Evolutionary conservation across 176 grass and related monocot genomes (phyloP), one percentile per base, ranked within the genome.

Genomic region (Leersia perrieri): DNA sequence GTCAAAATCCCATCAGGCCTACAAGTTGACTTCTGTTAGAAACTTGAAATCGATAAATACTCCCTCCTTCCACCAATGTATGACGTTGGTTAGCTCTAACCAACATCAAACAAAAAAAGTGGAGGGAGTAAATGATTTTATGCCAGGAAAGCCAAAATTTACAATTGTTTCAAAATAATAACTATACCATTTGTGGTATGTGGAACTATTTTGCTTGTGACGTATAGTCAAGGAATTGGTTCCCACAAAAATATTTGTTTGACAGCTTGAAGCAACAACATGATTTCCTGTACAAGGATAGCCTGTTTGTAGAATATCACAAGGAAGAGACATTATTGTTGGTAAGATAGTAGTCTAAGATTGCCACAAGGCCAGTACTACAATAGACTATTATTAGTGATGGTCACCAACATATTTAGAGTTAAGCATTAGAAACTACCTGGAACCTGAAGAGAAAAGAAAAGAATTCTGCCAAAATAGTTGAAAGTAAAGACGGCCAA

Each of bases 241-340:
- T 53, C 73, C 65, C 78, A 82, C 87, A 69, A 94, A 80, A 82
- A 87, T 84, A 63, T 72, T 76, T 26, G 76, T 61, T 87, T 94
- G 87, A 87, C 60, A 74, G 45, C 74, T 91, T 71, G 91, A 91
- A 81, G 85, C 47, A 67, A 85, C 72, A 70, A 16, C 18, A 78
- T 87, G 84, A 64, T 85, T 87, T 69, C 75, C 86, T 60, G 80
- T 85, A 39, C 83, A 84, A 82, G 83, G 68, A 76, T 89, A 87
- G 12, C 88, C 70, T 70, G 66, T 90, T 29, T 94, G 94, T 70
- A 92, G 81, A 68, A 94, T 97, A 65, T 91, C 89, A 78, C 16
- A 51, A 51, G 41, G 12, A 44, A 44, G 16, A 20, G 0, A 51
- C 16, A 51, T 51, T 51, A 51, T 7, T 51, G 47, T 51, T 51